phyloP scores from a whole-genome alignment of 164 flowering plant species.

The Platanus orientalis region DNA sequence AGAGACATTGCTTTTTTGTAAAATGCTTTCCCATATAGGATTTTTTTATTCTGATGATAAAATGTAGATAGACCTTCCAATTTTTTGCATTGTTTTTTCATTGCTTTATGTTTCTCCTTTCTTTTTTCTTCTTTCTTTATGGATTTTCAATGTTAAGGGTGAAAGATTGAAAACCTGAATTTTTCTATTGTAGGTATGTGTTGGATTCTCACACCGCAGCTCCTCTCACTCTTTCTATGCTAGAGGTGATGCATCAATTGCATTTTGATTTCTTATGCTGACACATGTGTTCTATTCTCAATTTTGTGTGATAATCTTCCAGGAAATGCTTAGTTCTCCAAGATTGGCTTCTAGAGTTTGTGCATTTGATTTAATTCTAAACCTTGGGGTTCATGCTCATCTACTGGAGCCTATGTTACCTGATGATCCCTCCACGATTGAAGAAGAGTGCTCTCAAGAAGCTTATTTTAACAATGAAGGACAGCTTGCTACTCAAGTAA shows the following conservation, averaged over 20 bases:
- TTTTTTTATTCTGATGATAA: neutral
- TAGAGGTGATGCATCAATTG: slow-evolving; percentile 64
- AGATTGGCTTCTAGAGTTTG: slow-evolving; percentile 66
- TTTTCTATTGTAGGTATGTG: slow-evolving; percentile 74
- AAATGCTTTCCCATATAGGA: neutral
- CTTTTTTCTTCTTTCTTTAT: no score
- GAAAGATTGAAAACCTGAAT: neutral
- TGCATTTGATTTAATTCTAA: slow-evolving; percentile 93
- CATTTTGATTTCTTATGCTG: slow-evolving; percentile 5
- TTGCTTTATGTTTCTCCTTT: neutral
- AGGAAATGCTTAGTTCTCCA: slow-evolving; percentile 88
- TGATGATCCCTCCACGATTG: slow-evolving; percentile 62
- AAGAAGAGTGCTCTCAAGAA: slow-evolving; percentile 72
- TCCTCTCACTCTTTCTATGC: slow-evolving; percentile 91
- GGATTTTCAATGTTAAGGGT: neutral
- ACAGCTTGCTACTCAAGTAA: slow-evolving; percentile 32
- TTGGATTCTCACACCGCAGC: slow-evolving; percentile 85
- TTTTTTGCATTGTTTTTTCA: slow-evolving; percentile 1
- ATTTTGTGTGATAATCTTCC: slow-evolving; percentile 24
- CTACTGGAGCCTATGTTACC: slow-evolving; percentile 75
- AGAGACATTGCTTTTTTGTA: neutral
- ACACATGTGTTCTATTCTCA: slow-evolving; percentile 6
- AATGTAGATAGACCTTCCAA: no score
- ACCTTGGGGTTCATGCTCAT: slow-evolving; percentile 98
- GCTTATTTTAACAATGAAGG: slow-evolving; percentile 44